phyloP scores from a whole-genome alignment of 768 basidiomycete species.

The Hortiboletus flavorubellus region DNA sequence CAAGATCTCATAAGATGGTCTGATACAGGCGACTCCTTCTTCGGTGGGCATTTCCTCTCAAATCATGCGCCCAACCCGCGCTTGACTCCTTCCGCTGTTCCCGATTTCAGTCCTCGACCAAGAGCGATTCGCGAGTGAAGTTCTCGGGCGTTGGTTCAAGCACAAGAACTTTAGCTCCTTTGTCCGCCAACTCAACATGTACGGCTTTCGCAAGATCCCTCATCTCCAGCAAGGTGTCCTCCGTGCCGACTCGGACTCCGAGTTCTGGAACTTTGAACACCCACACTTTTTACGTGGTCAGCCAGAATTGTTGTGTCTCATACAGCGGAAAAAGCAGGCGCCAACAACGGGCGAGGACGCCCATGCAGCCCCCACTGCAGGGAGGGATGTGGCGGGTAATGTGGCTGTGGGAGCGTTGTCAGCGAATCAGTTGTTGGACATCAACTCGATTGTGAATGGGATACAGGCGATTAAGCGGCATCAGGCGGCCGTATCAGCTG shows the following conservation, averaged over 20 bases:
- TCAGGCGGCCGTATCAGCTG: conserved; percentile 86
- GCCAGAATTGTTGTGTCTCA: conserved; percentile 81
- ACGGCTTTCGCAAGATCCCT: conserved; percentile 94
- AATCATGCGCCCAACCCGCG: not conserved
- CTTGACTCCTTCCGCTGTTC: not conserved
- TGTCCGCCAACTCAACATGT: conserved; percentile 95
- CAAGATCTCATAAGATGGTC: conserved; percentile 90
- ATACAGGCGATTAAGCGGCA: conserved; percentile 87
- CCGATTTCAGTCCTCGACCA: conserved; percentile 73
- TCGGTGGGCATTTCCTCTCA: conserved; percentile 48
- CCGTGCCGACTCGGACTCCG: conserved; percentile 74
- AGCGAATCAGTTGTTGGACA: conserved; percentile 61
- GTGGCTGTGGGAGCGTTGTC: conserved; percentile 30
- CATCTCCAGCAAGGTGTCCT: conserved; percentile 95
- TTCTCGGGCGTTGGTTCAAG: conserved; percentile 95
- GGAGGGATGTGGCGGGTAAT: conserved; percentile 15
- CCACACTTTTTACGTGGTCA: conserved; percentile 86
- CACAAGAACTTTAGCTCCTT: conserved; percentile 96
- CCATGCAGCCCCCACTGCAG: conserved; percentile 15
- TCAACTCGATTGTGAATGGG: conserved; percentile 75
- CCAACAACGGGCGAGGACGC: conserved; percentile 31
- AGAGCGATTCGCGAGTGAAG: conserved; percentile 84
- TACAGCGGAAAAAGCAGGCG: conserved; percentile 77
- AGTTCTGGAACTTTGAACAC: conserved; percentile 91
- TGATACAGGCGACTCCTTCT: conserved; percentile 88